phyloP scores from a whole-genome alignment of 75 land plant genomes.

The Pseudotsuga menziesii region DNA sequence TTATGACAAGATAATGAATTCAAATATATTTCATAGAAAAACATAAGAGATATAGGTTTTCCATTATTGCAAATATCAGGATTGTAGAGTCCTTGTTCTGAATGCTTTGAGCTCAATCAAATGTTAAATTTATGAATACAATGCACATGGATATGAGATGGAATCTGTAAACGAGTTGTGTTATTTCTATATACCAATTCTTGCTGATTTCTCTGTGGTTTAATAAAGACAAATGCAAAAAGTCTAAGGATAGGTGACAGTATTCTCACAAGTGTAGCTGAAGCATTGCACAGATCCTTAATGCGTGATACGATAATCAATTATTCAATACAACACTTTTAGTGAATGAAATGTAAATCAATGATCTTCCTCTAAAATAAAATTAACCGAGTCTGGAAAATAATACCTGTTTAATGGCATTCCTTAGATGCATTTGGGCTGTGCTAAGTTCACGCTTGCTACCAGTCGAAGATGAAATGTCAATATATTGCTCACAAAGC shows the following conservation, averaged over 20 bases:
- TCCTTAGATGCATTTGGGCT: conserved; percentile 83
- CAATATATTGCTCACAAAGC: conserved; percentile 70
- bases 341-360: not conserved
- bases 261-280: not conserved
- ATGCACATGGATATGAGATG: not conserved
- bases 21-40: not conserved
- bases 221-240: not conserved
- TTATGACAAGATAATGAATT: not conserved
- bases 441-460: conserved; percentile 58
- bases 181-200: not conserved
- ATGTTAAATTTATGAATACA: not conserved
- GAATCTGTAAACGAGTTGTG: not conserved
- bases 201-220: not conserved
- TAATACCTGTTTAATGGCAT: conserved; percentile 65
- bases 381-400: not conserved
- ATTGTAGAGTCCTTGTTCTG: not conserved
- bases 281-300: not conserved
- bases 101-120: not conserved
- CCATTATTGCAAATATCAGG: not conserved
- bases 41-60: not conserved
- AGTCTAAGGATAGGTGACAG: not conserved
- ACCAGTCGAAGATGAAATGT: conserved; percentile 43
- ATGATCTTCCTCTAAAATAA: not conserved
- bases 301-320: not conserved
- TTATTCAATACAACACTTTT: too few species aligned